Conservation (phyloP, 208 protist genomes). For the Trypanosoma theileri region DNA sequence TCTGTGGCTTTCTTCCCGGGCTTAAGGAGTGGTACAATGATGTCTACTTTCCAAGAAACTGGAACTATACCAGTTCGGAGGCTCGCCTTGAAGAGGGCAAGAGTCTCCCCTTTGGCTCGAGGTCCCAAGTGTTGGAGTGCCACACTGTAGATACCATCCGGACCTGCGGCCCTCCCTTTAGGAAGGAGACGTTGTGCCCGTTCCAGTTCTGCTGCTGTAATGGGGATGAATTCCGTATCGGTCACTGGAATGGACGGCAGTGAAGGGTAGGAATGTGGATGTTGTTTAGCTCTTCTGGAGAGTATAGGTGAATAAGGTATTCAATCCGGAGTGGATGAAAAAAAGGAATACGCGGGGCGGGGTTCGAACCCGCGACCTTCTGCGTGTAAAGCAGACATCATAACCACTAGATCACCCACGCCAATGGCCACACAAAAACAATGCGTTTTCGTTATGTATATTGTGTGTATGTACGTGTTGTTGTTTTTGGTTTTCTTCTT, state of each 20-base stretch:
- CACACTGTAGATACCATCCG: no score
- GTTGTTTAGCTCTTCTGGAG: background rate
- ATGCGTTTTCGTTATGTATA: no score
- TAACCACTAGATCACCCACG: constrained; percentile 30
- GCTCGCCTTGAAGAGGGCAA: constrained; percentile 22
- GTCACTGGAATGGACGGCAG: background rate
- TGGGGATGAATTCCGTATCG: background rate
- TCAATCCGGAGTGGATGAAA: no score
- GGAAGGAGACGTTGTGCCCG: constrained; percentile 2
- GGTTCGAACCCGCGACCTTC: background rate
- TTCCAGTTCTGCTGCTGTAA: constrained; percentile 6
- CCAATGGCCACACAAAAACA: no score
- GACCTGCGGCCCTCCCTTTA: no score
- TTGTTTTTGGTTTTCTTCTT: no score
- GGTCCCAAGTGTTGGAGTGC: no score
- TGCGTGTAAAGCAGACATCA: constrained; percentile 1
- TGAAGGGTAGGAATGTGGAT: background rate
- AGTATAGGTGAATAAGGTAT: constrained; percentile 4
- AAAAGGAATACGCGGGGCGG: background rate
- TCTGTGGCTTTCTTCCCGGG: no score
- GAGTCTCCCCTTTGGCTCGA: background rate
- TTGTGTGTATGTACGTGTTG: no score
- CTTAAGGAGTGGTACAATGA: no score
- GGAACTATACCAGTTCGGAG: constrained; percentile 3
- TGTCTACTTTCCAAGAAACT: no score